phyloP scores from a whole-genome alignment of 441 rosid genomes.

The Erodium trifolium region DNA sequence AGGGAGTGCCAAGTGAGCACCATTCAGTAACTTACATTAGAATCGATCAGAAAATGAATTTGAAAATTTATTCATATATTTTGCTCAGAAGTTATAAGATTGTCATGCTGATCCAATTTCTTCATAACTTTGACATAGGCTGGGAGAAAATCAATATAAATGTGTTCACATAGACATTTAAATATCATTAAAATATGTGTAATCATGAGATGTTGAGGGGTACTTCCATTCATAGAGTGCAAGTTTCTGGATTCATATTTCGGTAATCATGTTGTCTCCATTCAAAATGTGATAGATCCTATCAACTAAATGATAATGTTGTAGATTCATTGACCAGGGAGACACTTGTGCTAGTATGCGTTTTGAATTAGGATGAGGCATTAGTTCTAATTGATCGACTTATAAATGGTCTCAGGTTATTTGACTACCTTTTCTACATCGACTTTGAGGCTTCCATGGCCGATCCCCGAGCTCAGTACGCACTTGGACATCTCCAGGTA shows the following conservation, averaged over 20 bases:
- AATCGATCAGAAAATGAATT: not conserved
- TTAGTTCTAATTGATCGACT: constrained; percentile 7
- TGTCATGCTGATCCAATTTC: not conserved
- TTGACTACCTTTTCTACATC: constrained; percentile 53
- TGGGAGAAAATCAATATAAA: not conserved
- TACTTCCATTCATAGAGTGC: no score
- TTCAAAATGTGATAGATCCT: not conserved
- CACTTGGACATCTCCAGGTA: constrained; percentile 55
- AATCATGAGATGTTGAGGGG: not conserved
- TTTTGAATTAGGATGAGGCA: not conserved
- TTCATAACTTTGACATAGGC: not conserved
- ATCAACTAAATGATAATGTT: not conserved
- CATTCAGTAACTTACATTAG: not conserved
- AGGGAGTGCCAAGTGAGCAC: constrained; percentile 48
- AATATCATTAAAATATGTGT: not conserved
- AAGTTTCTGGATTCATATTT: not conserved
- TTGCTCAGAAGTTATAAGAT: not conserved
- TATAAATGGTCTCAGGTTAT: constrained; percentile 36
- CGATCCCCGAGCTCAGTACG: constrained; percentile 52
- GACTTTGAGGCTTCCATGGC: constrained; percentile 75
- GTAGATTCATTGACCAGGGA: not conserved
- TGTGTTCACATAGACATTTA: not conserved
- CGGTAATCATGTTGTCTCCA: not conserved
- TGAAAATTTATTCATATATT: not conserved
- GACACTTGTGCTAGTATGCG: not conserved